These are phyloP conservation scores for Fusarium tjaetaba DNA, from an alignment of 2,329 filamentous ascomycete species.

Conservation along the genomic window DNA sequence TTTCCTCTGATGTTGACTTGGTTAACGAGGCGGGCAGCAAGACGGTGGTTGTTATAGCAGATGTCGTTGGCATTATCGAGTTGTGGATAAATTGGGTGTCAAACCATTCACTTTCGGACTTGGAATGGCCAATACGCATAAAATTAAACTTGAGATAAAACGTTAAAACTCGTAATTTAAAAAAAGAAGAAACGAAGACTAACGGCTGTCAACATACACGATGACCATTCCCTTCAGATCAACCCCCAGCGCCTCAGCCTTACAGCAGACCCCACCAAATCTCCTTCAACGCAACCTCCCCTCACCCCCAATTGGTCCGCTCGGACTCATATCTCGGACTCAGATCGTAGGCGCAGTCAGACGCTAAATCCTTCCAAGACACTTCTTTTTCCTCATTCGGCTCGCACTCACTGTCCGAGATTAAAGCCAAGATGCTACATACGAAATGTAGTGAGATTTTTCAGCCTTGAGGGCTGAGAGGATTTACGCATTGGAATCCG, in stretches of 20 bases:
- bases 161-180: not conserved
- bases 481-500: not conserved
- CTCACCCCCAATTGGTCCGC: constrained; percentile 25
- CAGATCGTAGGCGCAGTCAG: not conserved
- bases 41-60: too few relatives aligned
- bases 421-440: not conserved
- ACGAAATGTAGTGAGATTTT: not conserved
- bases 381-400: not conserved
- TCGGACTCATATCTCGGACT: constrained; percentile 36
- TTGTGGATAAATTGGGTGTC: too few relatives aligned
- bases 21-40: not conserved
- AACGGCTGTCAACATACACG: not conserved
- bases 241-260: constrained; percentile 7
- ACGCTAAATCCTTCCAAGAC: constrained; percentile 3
- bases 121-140: too few relatives aligned
- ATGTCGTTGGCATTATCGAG: too few relatives aligned
- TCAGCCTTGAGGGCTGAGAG: not conserved
- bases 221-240: not conserved
- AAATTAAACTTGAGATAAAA: not conserved
- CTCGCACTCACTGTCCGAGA: constrained; percentile 31
- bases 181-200: not conserved
- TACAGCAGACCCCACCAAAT: not conserved
- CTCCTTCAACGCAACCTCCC: not conserved
- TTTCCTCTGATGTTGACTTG: too few relatives aligned
- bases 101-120: accelerated